Conservation (phyloP, 805 yeast species). For the Barnettozyma sp. region DNA sequence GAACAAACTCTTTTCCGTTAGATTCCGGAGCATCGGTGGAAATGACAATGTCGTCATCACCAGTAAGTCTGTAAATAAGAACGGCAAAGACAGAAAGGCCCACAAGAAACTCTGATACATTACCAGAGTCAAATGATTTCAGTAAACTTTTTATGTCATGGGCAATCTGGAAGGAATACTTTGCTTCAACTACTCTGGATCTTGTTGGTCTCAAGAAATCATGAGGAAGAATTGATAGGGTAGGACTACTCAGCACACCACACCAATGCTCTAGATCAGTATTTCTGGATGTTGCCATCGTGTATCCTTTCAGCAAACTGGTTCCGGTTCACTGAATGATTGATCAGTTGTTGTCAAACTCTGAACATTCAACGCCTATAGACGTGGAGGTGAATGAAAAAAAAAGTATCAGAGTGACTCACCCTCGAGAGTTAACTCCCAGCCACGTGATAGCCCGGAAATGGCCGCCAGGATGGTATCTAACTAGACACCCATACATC, state of each 20-base stretch:
- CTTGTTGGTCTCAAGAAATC: constrained; percentile 77
- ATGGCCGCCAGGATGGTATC: too few species aligned
- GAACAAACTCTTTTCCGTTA: constrained; percentile 42
- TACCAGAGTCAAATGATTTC: too few species aligned
- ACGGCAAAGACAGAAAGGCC: constrained; percentile 64
- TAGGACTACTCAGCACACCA: constrained; percentile 62
- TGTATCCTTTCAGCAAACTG: background rate
- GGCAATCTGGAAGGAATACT: constrained; percentile 32
- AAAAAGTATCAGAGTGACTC: constrained; percentile 1
- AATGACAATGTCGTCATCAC: constrained; percentile 89
- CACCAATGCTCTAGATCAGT: constrained; percentile 50
- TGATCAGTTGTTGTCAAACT: too few species aligned
- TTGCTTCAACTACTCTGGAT: constrained; percentile 60
- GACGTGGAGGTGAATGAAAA: too few species aligned
- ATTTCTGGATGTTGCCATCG: background rate
- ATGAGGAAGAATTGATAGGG: constrained; percentile 81
- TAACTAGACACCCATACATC: too few species aligned
- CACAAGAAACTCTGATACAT: constrained; percentile 44
- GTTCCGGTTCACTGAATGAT: too few species aligned
- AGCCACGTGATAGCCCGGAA: too few species aligned
- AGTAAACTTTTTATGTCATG: too few species aligned
- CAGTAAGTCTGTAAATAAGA: constrained; percentile 73
- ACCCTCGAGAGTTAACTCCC: constrained; percentile 3
- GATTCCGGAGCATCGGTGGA: constrained; percentile 54
- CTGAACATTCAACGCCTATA: too few species aligned